Conservation (phyloP, 140 eudicot species). For the Stevia rebaudiana region DNA sequence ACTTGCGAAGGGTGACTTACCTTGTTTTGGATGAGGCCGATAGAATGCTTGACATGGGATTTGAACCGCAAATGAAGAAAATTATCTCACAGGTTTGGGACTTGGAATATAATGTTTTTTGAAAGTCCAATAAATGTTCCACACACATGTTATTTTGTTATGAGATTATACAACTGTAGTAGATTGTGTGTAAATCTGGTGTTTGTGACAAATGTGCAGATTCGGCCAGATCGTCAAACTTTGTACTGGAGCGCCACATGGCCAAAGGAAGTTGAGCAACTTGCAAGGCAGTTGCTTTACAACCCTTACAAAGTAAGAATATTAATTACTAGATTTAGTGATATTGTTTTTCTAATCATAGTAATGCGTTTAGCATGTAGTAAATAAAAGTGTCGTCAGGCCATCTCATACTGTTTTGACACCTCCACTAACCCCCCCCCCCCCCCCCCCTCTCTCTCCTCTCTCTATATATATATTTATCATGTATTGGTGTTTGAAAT, state of each 20-base stretch:
- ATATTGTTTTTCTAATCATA: background rate
- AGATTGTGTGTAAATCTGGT: background rate
- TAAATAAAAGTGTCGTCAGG: background rate
- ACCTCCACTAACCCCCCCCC: too few species aligned
- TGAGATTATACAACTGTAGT: background rate
- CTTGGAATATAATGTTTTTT: background rate
- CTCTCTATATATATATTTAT: background rate
- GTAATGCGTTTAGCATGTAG: background rate
- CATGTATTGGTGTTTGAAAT: constrained; percentile 1
- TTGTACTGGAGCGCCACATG: constrained; percentile 96
- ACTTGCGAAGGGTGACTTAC: constrained; percentile 86
- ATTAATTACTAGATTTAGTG: background rate
- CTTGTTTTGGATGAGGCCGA: constrained; percentile 97
- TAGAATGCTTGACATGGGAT: constrained; percentile 98
- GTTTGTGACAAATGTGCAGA: constrained; percentile 36
- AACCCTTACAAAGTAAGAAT: constrained; percentile 76
- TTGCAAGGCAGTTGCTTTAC: constrained; percentile 62
- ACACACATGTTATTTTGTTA: background rate
- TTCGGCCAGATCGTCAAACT: constrained; percentile 98
- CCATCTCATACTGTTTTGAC: background rate
- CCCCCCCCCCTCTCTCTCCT: too few species aligned
- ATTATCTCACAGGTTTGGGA: constrained; percentile 81
- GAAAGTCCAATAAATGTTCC: too few species aligned
- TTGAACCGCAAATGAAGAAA: constrained; percentile 91
- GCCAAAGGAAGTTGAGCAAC: constrained; percentile 96